Conservation (phyloP, 305 asterid genomes). For the Monarda citriodora region DNA sequence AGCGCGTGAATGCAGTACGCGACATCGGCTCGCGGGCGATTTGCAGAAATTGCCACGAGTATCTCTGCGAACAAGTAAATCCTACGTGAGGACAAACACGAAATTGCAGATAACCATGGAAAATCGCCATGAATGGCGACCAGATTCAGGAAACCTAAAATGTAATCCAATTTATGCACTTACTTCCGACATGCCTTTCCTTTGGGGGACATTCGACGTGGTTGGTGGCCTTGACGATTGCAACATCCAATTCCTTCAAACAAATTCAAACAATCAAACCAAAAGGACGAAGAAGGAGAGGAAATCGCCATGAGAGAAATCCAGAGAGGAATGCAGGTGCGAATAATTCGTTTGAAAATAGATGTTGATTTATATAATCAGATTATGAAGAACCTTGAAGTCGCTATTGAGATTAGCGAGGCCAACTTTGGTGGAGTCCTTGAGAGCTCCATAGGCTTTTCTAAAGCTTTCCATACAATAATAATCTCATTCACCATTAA, state of each 20-base stretch:
- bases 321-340: background rate
- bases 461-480: conserved; percentile 74
- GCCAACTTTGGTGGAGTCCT: conserved; percentile 93
- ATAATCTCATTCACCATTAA: background rate
- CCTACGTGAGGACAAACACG: background rate
- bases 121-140: background rate
- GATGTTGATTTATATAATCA: too few species aligned
- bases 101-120: background rate
- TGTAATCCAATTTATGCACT: conserved; percentile 21
- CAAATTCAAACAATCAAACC: conserved; percentile 1
- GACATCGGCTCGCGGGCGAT: conserved; percentile 87
- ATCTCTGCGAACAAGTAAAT: conserved; percentile 43
- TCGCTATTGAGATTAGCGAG: conserved; percentile 94
- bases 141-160: background rate
- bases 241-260: conserved; percentile 80
- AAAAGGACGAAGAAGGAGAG: background rate
- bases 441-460: conserved; percentile 91
- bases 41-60: conserved; percentile 49
- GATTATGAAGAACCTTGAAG: conserved; percentile 48
- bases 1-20: conserved; percentile 92
- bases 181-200: conserved; percentile 90
- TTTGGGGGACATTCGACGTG: conserved; percentile 89
- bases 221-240: conserved; percentile 92
- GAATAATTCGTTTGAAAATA: background rate
- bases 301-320: background rate